These are phyloP conservation scores for Naumovozyma castellii DNA, from an alignment of 805 yeast genomes.

Conservation along the genomic window DNA sequence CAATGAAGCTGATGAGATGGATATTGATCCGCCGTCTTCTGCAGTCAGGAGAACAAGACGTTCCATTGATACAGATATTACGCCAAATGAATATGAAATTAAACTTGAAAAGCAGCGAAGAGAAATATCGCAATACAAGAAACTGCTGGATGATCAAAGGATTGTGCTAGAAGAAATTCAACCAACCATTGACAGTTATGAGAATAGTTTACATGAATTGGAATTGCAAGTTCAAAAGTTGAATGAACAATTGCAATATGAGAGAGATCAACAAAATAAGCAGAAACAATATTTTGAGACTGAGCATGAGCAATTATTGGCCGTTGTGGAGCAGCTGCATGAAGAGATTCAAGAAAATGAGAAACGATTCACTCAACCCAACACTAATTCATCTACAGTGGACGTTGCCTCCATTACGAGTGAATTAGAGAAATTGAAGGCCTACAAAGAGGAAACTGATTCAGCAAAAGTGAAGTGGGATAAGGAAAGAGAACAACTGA, in stretches of 20 bases:
- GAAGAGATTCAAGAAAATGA: conserved; percentile 28
- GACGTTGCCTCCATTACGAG: conserved; percentile 4
- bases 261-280: conserved; percentile 18
- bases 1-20: conserved; percentile 21
- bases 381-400: not conserved
- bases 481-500: conserved; percentile 23
- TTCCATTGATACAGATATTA: conserved; percentile 2
- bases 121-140: conserved; percentile 20
- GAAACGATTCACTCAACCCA: conserved; percentile 5
- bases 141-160: conserved; percentile 26
- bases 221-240: conserved; percentile 16
- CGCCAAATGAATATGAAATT: conserved; percentile 5
- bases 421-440: conserved; percentile 9
- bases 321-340: conserved; percentile 27
- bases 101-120: conserved; percentile 14
- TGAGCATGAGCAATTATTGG: conserved; percentile 26
- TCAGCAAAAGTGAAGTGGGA: conserved; percentile 16
- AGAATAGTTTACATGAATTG: conserved; percentile 28
- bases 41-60: conserved; percentile 1
- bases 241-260: conserved; percentile 18
- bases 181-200: conserved; percentile 25
- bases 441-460: conserved; percentile 10
- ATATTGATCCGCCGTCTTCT: conserved; percentile 11
- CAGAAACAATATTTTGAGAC: conserved; percentile 21
- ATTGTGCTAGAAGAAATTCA: conserved; percentile 25